Percentiles rank a stretch among this genome's conserved stretches.
Evolutionary conservation across 768 basidiomycete species (phyloP).

Genomic region (Tricholomella constricta): DNA sequence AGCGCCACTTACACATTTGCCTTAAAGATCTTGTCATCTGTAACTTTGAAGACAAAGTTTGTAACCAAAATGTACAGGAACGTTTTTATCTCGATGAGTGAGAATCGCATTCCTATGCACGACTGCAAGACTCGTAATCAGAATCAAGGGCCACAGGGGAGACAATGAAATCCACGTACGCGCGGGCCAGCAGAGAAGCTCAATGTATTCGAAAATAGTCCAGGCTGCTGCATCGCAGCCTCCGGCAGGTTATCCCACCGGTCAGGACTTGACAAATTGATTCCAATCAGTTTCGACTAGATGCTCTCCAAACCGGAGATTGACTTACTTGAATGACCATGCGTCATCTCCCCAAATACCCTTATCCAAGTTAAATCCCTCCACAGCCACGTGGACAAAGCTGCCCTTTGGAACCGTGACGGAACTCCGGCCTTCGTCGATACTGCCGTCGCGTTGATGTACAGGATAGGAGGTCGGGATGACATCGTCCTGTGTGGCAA

Average conservation of each 20-base stretch:
- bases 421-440: conserved; percentile 40
- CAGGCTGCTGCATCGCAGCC: conserved; percentile 63
- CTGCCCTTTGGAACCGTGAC: conserved; percentile 66
- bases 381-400: conserved; percentile 76
- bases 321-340: conserved; percentile 74
- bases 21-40: conserved; percentile 54
- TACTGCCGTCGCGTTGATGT: conserved; percentile 47
- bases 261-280: conserved; percentile 60
- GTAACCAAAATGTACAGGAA: conserved; percentile 72
- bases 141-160: background rate
- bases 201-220: conserved; percentile 68
- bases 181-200: conserved; percentile 83
- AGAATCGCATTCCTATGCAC: conserved; percentile 82
- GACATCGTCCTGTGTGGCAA: conserved; percentile 76
- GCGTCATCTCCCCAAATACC: conserved; percentile 80
- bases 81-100: conserved; percentile 81
- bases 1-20: conserved; percentile 58
- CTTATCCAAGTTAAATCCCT: conserved; percentile 79
- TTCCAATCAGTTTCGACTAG: background rate
- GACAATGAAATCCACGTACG: conserved; percentile 43
- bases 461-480: conserved; percentile 72
- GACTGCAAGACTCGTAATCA: conserved; percentile 47
- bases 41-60: conserved; percentile 61
- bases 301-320: background rate
- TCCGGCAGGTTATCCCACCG: conserved; percentile 81